These are phyloP conservation scores for Verbena officinalis DNA, from an alignment of 257 asterid species.

Conservation along the genomic window DNA sequence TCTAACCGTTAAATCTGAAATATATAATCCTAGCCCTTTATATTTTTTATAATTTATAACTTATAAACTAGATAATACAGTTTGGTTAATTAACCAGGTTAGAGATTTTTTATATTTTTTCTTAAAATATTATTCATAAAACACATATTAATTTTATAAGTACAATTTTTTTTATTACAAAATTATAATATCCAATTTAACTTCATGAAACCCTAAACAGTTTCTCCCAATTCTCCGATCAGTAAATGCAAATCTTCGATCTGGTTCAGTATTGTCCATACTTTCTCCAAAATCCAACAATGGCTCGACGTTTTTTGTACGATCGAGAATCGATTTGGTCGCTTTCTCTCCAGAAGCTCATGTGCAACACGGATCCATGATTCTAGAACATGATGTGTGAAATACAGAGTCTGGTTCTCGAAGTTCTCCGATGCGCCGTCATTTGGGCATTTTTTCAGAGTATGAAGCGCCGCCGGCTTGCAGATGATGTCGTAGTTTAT, in stretches of 20 bases:
- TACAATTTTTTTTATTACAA: no score
- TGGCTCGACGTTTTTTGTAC: slow-evolving; percentile 43
- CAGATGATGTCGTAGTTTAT: slow-evolving; percentile 73
- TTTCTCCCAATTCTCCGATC: no score
- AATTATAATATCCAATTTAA: no score
- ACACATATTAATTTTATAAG: no score
- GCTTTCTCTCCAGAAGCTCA: slow-evolving; percentile 48
- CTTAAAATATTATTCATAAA: no score
- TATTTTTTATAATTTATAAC: no score
- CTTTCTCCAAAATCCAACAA: slow-evolving; percentile 73
- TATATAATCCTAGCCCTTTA: no score
- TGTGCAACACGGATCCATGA: slow-evolving; percentile 69
- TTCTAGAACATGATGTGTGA: slow-evolving; percentile 74
- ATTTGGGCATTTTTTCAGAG: slow-evolving; percentile 54
- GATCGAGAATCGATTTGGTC: slow-evolving; percentile 46
- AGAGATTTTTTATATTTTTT: no score
- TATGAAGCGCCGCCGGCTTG: slow-evolving; percentile 73
- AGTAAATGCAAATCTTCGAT: slow-evolving; percentile 69
- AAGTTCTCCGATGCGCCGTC: slow-evolving; percentile 41
- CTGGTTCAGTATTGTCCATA: slow-evolving; percentile 58
- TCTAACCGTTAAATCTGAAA: no score
- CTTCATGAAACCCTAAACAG: no score
- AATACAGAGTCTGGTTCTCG: slow-evolving; percentile 67
- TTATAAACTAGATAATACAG: no score
- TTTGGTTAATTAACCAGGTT: no score